Evolutionary conservation across 2,329 filamentous ascomycete species (phyloP), one percentile per base, ranked within the genome.

Genomic region (Cladosporium sp.): DNA sequence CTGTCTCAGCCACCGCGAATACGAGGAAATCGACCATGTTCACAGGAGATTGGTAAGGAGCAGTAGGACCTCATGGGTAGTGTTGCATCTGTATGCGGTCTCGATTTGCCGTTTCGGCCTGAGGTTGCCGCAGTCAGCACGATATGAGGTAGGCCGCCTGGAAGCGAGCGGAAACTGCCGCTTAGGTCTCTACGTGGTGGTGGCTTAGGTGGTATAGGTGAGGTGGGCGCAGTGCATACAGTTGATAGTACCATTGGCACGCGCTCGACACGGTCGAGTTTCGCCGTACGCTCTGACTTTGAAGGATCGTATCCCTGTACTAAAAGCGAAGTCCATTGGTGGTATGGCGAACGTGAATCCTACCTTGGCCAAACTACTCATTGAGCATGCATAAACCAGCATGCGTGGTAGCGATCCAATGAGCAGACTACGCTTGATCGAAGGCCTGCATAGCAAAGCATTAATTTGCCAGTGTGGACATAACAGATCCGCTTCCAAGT

Each of bases 211-310:
- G 52, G 28, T 55, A 55, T 55, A 21, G 30, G 18, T 55, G 52
- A 32, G 52, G 18, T n/a, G 30, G 52, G 28, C 28, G 51, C 28
- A 55, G 52, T 55, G 52, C 52, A 55, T 55, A 14, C 28, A 34
- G 52, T 21, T 55, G 11, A 10, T 55, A 34, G 28, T 21, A 21
- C 7, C 51, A 54, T n/a, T 54, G 51, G 51, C 51, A 54, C 14
- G 51, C 52, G 26, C 28, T 30, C 26, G 52, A 55, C 52, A 55
- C 52, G 52, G 52, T 55, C 18, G 52, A 55, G 28, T 55, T 55
- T 55, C 52, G 52, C 52, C 52, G 52, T 21, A 55, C 52, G 28
- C 28, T 32, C 18, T 55, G 18, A 15, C 52, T 24, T 32, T n/a
- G 32, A 55, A 55, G 15, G 28, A 55, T n/a, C 28, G 10, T 21